Evolutionary conservation across 73 alveolate species (phyloP), one percentile per base, ranked within the genome.

Genomic region (Paraurostyla sp.): DNA sequence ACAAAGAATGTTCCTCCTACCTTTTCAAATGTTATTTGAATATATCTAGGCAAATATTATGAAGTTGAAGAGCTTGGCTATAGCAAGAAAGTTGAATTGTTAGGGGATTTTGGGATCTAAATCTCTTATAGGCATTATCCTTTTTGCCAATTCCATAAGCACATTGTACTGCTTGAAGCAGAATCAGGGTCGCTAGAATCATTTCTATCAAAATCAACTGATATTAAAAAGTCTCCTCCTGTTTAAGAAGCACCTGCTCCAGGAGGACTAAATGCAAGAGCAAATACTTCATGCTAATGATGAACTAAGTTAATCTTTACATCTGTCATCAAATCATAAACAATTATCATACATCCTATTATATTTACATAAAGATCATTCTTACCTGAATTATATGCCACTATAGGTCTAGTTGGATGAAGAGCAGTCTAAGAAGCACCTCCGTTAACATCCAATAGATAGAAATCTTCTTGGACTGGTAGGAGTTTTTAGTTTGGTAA

Each of bases 271-370:
- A 81, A 81, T 16, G 62, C 69, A 0, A 81, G 13, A 41, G 81
- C 91, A 36, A 49, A 57, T 9, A 81, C 32, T 27, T 81, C 91
- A 40, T 58, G 71, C 30, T 81, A 40, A 59, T 81, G 91, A 45
- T 57, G 69, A 29, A 81, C 75, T 50, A 90, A 63, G 54, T 86
- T 81, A 9, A 90, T 82, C 59, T 90, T 90, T 29, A 71, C 23
- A 62, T 90, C 95, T 41, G 88, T 69, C 62, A 63, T 81, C 38
- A 78, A 30, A 56, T 90, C 89, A 88, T 87, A 83, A 13, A 90
- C 92, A 46, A 90, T 69, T 16, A 82, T 71, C 95, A 90, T 90
- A 49, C 95, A 90, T 41, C 95, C 95, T 42, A 56, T 54, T 25
- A 7, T 16, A 48, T 7, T 23, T 15, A 73, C 43, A 40, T 68